Evolutionary conservation across 805 yeast genomes (phyloP), one percentile per base, ranked within the genome.

Genomic region (Yarrowia phangngaensis): DNA sequence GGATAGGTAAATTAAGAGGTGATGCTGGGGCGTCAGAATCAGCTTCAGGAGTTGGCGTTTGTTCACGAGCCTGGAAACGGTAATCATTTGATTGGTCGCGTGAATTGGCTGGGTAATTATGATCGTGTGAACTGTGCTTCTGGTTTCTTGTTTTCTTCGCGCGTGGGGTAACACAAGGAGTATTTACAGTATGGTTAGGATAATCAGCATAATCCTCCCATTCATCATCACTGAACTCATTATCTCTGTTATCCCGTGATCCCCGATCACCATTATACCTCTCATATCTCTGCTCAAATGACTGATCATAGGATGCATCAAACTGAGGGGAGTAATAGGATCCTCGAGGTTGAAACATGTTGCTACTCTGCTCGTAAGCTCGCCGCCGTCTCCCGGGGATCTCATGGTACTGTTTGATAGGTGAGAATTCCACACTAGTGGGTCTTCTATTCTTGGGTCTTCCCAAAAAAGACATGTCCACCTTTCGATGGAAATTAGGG

Each of bases 401-500:
- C 23, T 27, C 32, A 19, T 38, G 31, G 45, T 38, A 38, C 32
- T 38, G 45, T 19, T 27, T 38, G 32, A 38, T 19, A 9, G 45
- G 45, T 13, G 45, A 38, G n/a, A 38, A 38, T 14, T 38, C 32
- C 13, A 38, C 45, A n/a, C 22, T 26, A 12, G 43, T 35, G 3
- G 45, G 45, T 2, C 45, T 31, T 19, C 32, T n/a, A n/a, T n/a
- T n/a, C n/a, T 17, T 16, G 23, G 28, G 12, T 17, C 26, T 35
- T n/a, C n/a, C n/a, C 43, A 35, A 14, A 17, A 35, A 35, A 8
- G 43, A 35, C 43, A 35, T 35, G 16, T 35, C 43, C 23, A 35
- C 43, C 23, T 35, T 35, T 8, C 30, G 43, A 24, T n/a, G n/a
- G n/a, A 35, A 8, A 16, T 35, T 35, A n/a, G 43, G 43, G 22